Conservation (phyloP, 2,329 filamentous ascomycete genomes). For the Sporothrix variecibatus region DNA sequence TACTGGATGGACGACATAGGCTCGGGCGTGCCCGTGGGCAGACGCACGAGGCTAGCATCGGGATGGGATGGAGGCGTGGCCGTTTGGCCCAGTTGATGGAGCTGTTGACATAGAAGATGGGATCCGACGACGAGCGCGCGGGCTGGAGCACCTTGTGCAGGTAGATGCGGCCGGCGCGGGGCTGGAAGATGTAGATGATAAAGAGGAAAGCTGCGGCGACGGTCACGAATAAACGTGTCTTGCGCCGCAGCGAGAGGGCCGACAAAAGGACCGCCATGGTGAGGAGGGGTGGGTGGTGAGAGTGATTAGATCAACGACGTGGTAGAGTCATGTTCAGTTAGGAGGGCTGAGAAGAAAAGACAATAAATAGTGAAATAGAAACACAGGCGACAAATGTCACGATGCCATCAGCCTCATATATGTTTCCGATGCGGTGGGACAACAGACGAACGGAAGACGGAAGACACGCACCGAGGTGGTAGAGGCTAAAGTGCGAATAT, state of each 20-base stretch:
- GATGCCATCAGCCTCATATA: constrained; percentile 12
- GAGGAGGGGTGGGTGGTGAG: not conserved
- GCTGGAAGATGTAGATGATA: constrained; percentile 12
- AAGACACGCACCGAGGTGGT: not conserved
- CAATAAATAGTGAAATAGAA: not conserved
- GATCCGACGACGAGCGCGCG: constrained; percentile 15
- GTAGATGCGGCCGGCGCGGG: not conserved
- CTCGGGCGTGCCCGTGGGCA: constrained; percentile 41
- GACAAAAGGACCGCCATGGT: constrained; percentile 20
- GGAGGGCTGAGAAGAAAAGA: not conserved
- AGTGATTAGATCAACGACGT: not conserved
- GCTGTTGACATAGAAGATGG: constrained; percentile 34
- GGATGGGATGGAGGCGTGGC: constrained; percentile 33
- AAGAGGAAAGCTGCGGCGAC: constrained; percentile 13
- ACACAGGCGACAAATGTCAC: not conserved
- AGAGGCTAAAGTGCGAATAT: constrained; percentile 20
- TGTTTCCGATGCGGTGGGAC: constrained; percentile 9
- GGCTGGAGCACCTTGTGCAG: constrained; percentile 23
- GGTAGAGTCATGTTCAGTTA: not conserved
- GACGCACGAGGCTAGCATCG: constrained; percentile 30
- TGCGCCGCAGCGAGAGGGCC: constrained; percentile 22
- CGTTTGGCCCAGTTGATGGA: constrained; percentile 38
- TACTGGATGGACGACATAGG: constrained; percentile 49
- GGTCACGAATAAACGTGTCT: constrained; percentile 22
- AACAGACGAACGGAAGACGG: not conserved